Base-by-base conservation (phyloP, 164 flowering plant genomes). In the Piper betle region DNA sequence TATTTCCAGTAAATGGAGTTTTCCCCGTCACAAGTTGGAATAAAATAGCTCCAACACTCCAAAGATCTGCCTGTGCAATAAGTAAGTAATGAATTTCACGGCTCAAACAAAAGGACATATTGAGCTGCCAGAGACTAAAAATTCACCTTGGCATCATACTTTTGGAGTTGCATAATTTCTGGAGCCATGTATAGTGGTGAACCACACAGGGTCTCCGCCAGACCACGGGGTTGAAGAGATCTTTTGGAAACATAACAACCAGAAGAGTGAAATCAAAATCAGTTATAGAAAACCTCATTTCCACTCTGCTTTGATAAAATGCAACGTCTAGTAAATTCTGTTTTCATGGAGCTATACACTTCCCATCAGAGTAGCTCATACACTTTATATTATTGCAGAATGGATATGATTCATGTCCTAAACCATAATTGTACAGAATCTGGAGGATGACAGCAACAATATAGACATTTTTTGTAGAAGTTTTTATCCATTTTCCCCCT, bases 121-220 rank as follows among this genome's bases (percentile, higher is more conserved):
- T 38, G 33, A 53, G 20, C 19, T n/a, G 10, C 48, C 20, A 0
- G 39, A 50, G 25, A 8, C 40, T 41, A 5, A 41, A 37, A 18
- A 64, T 8, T 78, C 76, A 94, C 99, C 97, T 94, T 94, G 39
- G 99, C 99, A 67, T 94, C 99, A 74, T 94, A 94, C 73, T 94
- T 94, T 75, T 88, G 97, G 54, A 84, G 83, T 68, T 88, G 95
- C 99, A 91, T 94, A 68, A 94, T 94, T 73, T 94, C 99, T 39
- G 99, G 99, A 72, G 99, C 99, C 99, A 94, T 91, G 82, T 91
- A 94, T 16, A 94, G 83, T 0, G 97, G 99, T 57, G 99, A 94
- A 66, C 99, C 99, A 74, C 99, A 94, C 71, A 94, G 69, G 37
- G 99, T 94, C 80, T 94, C 99, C 55, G 99, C 99, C 61, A 94